These are phyloP conservation scores for Micractinium sp. DNA, from an alignment of 139 green algal genomes.

Conservation along the genomic window DNA sequence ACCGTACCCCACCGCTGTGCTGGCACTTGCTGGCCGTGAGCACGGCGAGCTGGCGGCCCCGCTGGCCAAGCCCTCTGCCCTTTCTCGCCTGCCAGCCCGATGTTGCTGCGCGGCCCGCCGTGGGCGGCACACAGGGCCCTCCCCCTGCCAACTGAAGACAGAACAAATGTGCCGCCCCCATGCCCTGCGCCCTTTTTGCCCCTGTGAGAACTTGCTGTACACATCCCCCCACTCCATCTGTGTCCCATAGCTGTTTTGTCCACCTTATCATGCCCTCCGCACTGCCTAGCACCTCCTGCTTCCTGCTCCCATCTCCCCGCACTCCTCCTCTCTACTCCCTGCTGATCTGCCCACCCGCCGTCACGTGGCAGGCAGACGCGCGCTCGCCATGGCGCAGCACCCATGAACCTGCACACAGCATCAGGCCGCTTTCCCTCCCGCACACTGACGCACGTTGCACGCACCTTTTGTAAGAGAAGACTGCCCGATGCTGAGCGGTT, in stretches of 20 bases:
- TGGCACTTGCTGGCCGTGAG: too few relatives aligned
- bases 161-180: conserved; percentile 1
- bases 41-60: too few relatives aligned
- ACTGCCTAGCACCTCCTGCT: neutral
- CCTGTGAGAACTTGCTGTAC: neutral
- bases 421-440: too few relatives aligned
- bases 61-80: neutral
- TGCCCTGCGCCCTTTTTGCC: neutral
- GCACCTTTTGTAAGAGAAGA: too few relatives aligned
- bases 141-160: neutral
- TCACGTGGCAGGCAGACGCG: too few relatives aligned
- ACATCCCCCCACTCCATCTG: neutral
- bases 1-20: too few relatives aligned
- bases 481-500: too few relatives aligned
- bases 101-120: neutral
- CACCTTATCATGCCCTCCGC: neutral
- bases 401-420: too few relatives aligned
- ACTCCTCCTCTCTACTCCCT: neutral
- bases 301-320: neutral
- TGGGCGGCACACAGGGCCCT: neutral
- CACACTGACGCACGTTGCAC: too few relatives aligned
- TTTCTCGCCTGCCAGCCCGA: neutral
- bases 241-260: conserved; percentile 7
- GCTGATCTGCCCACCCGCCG: neutral
- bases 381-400: too few relatives aligned